Base-by-base conservation (phyloP, 371 early-diverging fungal genomes). In the Saksenaea oblongispora region DNA sequence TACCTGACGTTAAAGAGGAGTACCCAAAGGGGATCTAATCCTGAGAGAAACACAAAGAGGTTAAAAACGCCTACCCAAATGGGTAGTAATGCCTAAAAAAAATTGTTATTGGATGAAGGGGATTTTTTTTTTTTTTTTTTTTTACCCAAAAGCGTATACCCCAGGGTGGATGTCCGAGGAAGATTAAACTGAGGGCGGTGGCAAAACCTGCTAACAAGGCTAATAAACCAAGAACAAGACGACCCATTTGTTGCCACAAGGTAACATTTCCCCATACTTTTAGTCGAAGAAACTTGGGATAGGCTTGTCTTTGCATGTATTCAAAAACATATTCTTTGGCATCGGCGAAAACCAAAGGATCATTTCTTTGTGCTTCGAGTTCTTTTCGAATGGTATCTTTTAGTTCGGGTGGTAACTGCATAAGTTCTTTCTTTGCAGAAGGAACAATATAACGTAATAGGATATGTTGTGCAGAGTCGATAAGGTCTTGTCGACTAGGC, bases 241-340 rank as follows among this genome's bases (percentile, higher is more conserved):
- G 70, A 31, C 80, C 65, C 42, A 85, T 41, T 28, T 84, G 83
- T 27, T 89, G 87, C 57, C 73, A 66, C 18, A 78, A 65, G 1
- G 79, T 83, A 36, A 88, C 70, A 60, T 89, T 89, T 3, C 86
- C 84, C 70, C 82, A 85, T 0, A 84, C 84, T 34, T 87, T 83
- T 15, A 85, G 66, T 36, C 80, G 64, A 14, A 89, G 51, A 61
- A 89, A 89, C 55, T 84, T 75, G 14, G 88, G 87, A 62, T 84
- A 89, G 17, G 82, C 79, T 24, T 76, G 72, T 26, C 73, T 67
- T 56, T 84, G 80, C 86, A 89, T 88, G 2, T 75, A 75, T 18
- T 83, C 79, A 71, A 82, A 83, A n/a, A 83, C 64, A 62, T 83
- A 82, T 13, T 84, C 72, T 36, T 88, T 85, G 3, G 84, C 88